Base-by-base conservation (phyloP, 1,284 basidiomycete species). In the Ustilago bromivora region DNA sequence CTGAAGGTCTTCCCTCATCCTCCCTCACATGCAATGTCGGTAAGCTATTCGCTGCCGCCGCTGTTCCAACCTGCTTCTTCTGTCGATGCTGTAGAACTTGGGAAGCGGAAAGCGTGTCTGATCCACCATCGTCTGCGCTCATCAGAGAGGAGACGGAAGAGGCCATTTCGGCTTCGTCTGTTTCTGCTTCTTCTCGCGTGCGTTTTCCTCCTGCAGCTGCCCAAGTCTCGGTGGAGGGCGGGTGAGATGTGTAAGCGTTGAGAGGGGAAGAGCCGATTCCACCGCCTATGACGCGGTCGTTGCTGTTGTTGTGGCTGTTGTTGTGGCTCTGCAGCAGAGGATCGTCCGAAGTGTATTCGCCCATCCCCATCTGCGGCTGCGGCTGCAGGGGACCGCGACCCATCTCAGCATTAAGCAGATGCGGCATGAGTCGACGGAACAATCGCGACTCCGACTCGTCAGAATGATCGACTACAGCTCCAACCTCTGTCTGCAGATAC, bases 401-500 rank as follows among this genome's bases (percentile, higher is more conserved):
- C n/a, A 52, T 66, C 40, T 72, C 61, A 12, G 71, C 66, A 35
- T 66, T 70, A 23, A 57, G 81, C 70, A 87, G 71, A 23, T 82
- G 76, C 34, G 81, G 68, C 84, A 87, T 87, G 71, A 87, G 85
- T 5, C 69, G 59, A 6, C 85, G 78, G 78, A 87, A 87, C 10
- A 79, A 67, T 11, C 69, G 43, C 12, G 80, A 80, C 60, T 87
- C 86, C 10, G 66, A 19, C 15, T 85, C 81, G 40, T 82, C 81
- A 3, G 78, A 69, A 31, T 84, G 82, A 57, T 86, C 81, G 34
- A 86, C 84, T 38, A 87, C 86, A 12, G 78, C 70, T 1, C 82
- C 76, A 2, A 87, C 81, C 38, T 83, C 74, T 28, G 82, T 83
- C 63, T 87, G 87, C 40, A 87, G 73, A 64, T 87, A 87, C 61